These are phyloP conservation scores for Mycena kentingensis DNA, from an alignment of 768 basidiomycete species.

Conservation along the genomic window DNA sequence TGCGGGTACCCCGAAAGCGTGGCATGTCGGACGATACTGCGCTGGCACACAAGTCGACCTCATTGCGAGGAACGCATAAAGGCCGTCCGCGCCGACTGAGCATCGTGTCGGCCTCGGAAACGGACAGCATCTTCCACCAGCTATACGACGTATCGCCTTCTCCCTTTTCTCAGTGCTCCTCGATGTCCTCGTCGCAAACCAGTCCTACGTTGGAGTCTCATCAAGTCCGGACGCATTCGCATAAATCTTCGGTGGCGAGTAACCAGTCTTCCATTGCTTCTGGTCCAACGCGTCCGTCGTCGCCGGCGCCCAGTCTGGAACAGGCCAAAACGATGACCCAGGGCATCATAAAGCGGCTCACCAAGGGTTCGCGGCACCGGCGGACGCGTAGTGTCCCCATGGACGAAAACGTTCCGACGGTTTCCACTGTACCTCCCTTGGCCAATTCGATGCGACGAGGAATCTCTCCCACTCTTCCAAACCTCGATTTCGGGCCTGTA, in stretches of 20 bases:
- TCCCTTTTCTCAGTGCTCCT: constrained; percentile 42
- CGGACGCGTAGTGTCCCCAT: constrained; percentile 21
- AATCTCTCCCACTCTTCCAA: constrained; percentile 16
- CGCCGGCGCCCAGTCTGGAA: constrained; percentile 2
- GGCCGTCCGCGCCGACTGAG: constrained; percentile 39
- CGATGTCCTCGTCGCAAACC: constrained; percentile 28
- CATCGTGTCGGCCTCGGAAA: constrained; percentile 35
- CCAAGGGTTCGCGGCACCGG: constrained; percentile 20
- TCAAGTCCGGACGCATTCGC: constrained; percentile 18
- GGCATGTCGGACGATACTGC: constrained; percentile 45
- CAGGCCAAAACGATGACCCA: constrained; percentile 16
- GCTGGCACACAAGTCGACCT: constrained; percentile 24
- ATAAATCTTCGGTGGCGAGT: constrained; percentile 14
- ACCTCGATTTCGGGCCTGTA: constrained; percentile 13
- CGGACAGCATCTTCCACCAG: constrained; percentile 24
- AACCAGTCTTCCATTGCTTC: not conserved
- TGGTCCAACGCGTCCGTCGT: not conserved
- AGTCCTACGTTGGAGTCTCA: constrained; percentile 20
- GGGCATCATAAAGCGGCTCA: constrained; percentile 18
- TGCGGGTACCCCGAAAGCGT: constrained; percentile 63
- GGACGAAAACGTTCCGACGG: constrained; percentile 17
- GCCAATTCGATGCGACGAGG: not conserved
- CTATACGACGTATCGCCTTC: constrained; percentile 34
- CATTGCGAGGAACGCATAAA: constrained; percentile 18
- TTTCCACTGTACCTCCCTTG: too few species aligned